Conservation (phyloP, 2,329 filamentous ascomycete genomes). For the Fusarium haematococcum region DNA sequence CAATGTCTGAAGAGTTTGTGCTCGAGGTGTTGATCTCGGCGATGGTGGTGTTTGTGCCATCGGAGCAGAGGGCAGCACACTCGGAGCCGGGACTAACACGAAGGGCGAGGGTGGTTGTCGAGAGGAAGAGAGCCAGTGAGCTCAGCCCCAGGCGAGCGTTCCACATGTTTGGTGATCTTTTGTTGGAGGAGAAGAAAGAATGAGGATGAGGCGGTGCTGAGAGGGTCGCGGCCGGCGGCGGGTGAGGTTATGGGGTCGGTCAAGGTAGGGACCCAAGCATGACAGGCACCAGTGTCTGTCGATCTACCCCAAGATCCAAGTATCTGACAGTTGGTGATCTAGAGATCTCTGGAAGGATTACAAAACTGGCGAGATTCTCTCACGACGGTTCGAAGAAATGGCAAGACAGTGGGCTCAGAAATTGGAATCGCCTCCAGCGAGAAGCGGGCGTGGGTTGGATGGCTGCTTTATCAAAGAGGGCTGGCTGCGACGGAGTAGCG, state of each 20-base stretch:
- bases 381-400: background rate
- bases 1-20: background rate
- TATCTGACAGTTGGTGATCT: background rate
- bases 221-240: background rate
- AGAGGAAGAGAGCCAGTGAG: background rate
- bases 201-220: background rate
- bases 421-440: background rate
- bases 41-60: background rate
- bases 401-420: background rate
- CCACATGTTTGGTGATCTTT: background rate
- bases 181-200: background rate
- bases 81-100: background rate
- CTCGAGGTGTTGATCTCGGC: background rate
- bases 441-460: slow-evolving; percentile 4
- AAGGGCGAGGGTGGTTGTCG: background rate
- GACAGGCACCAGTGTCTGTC: slow-evolving; percentile 10
- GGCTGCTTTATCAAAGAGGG: slow-evolving; percentile 10
- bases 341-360: background rate
- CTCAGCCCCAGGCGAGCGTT: background rate
- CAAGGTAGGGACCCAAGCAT: slow-evolving; percentile 16
- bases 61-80: background rate
- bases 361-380: background rate
- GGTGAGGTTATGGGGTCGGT: slow-evolving; percentile 1
- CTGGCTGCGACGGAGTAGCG: background rate
- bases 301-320: background rate